Evolutionary conservation across 2,329 filamentous ascomycete species (phyloP).

Genomic region (Zymoseptoria brevis): DNA sequence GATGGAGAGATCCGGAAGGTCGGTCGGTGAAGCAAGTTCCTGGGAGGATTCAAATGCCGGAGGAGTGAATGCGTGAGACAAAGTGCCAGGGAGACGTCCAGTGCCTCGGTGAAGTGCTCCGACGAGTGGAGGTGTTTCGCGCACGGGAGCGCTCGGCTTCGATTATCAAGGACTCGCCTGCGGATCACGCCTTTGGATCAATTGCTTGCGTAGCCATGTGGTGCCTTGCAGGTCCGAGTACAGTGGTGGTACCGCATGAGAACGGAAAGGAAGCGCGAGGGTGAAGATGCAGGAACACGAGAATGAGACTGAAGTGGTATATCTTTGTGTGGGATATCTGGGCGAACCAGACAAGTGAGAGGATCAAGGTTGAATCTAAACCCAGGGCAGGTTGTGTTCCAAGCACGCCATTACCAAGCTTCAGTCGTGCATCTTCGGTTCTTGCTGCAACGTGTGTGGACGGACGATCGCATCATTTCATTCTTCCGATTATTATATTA

Average conservation of each 20-base stretch:
- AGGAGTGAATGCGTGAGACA: too few species aligned
- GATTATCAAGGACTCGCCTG: too few species aligned
- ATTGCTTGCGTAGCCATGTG: not conserved
- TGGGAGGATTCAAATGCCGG: too few species aligned
- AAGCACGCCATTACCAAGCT: not conserved
- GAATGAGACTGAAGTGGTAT: not conserved
- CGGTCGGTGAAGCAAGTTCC: too few species aligned
- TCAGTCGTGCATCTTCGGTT: not conserved
- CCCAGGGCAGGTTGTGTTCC: not conserved
- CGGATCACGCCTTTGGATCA: too few species aligned
- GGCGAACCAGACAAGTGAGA: not conserved
- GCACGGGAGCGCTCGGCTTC: too few species aligned
- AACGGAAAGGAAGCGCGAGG: not conserved
- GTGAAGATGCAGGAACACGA: not conserved
- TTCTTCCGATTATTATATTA: not conserved
- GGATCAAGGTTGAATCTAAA: not conserved
- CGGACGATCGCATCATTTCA: not conserved
- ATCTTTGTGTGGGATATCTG: not conserved
- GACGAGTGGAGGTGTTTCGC: too few species aligned
- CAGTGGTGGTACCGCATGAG: not conserved
- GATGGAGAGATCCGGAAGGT: too few species aligned
- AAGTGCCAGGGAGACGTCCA: too few species aligned
- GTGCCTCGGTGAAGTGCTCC: too few species aligned
- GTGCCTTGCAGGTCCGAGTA: not conserved
- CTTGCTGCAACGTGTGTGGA: not conserved